Conservation (phyloP, 345 rosid genomes). For the Gossypium sturtianum region DNA sequence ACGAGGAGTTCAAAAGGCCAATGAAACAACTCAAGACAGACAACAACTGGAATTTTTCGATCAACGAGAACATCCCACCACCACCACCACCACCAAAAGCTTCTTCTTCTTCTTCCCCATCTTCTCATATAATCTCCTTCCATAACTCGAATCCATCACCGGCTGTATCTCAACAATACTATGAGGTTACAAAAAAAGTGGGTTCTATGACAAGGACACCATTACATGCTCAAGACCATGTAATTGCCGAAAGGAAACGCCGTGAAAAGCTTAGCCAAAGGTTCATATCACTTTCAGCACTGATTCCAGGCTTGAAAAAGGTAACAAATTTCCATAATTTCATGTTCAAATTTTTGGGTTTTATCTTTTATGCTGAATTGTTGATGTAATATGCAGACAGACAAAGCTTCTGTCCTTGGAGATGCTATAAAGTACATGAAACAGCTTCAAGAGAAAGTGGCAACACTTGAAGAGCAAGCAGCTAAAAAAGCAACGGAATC, state of each 20-base stretch:
- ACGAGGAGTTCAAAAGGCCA: constrained; percentile 19
- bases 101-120: constrained; percentile 22
- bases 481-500: constrained; percentile 46
- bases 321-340: constrained; percentile 17
- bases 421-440: constrained; percentile 57
- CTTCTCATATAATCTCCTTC: constrained; percentile 42
- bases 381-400: constrained; percentile 35
- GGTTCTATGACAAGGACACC: constrained; percentile 30
- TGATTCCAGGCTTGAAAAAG: constrained; percentile 80
- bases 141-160: constrained; percentile 26
- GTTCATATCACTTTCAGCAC: constrained; percentile 62
- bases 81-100: constrained; percentile 1
- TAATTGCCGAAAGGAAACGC: constrained; percentile 79
- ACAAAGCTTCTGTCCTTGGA: constrained; percentile 63
- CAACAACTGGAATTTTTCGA: constrained; percentile 23
- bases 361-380: neutral
- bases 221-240: constrained; percentile 59
- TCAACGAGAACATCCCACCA: constrained; percentile 5
- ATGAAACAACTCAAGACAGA: constrained; percentile 30
- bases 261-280: constrained; percentile 68
- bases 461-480: constrained; percentile 47
- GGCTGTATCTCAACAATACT: constrained; percentile 8
- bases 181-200: constrained; percentile 17
- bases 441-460: constrained; percentile 63
- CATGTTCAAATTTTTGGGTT: neutral